Conservation (phyloP, 2,329 filamentous ascomycete species). For the Teratosphaeria destructans region DNA sequence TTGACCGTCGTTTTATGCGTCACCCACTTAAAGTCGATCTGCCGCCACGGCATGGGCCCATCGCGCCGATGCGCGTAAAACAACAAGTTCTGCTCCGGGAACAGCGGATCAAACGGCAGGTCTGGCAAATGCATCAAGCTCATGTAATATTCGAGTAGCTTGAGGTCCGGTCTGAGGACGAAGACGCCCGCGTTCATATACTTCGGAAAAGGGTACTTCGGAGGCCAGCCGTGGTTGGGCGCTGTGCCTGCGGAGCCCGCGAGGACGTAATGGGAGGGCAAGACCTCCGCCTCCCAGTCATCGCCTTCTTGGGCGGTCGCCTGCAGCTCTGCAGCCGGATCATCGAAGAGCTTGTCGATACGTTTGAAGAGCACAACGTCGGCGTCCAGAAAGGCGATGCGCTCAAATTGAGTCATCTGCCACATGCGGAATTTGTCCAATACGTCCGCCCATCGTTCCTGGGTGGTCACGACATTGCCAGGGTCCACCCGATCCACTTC, state of each 20-base stretch:
- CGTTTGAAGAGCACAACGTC: constrained; percentile 23
- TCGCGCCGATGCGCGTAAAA: constrained; percentile 25
- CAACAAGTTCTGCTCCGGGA: constrained; percentile 29
- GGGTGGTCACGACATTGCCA: constrained; percentile 7
- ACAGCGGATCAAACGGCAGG: constrained; percentile 23
- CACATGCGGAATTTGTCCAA: constrained; percentile 31
- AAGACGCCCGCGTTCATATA: constrained; percentile 31
- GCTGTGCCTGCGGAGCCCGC: background rate
- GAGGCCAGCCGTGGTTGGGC: background rate
- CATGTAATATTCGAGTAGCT: constrained; percentile 25
- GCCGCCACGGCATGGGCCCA: constrained; percentile 35
- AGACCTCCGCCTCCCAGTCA: constrained; percentile 14
- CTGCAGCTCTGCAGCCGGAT: constrained; percentile 23
- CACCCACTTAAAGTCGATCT: constrained; percentile 29
- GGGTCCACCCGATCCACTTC: constrained; percentile 8
- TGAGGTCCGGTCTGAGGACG: constrained; percentile 22
- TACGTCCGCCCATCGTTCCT: constrained; percentile 23
- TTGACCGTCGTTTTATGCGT: constrained; percentile 26
- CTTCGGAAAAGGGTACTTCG: constrained; percentile 10
- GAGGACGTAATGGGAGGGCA: background rate
- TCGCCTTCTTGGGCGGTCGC: constrained; percentile 20
- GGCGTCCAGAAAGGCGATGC: constrained; percentile 26
- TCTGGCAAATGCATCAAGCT: constrained; percentile 18
- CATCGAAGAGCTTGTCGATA: constrained; percentile 25
- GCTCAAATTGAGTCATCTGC: constrained; percentile 28